Base-by-base conservation (phyloP, 1,284 basidiomycete species). In the Phenoliferia sp. region DNA sequence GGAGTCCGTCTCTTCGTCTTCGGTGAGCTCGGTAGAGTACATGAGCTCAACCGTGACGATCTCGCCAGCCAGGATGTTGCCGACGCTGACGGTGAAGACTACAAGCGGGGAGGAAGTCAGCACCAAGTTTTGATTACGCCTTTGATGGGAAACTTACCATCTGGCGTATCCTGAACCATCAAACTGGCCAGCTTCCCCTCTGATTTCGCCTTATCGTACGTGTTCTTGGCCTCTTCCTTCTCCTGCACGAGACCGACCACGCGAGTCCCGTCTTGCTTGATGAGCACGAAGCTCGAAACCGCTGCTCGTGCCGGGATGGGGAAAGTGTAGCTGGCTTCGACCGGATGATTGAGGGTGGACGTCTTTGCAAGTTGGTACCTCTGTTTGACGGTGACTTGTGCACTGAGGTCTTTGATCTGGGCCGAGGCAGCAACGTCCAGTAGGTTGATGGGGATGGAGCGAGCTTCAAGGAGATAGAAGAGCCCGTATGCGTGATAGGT, bases 221-320 rank as follows among this genome's bases (percentile, higher is more conserved):
- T 78, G 59, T 79, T 72, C 22, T 76, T 74, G 0, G 86, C 87
- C 61, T 79, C 73, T 2, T 77, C 76, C 59, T 80, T 84, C 68
- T 86, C 84, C 72, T 84, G 84, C 17, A 80, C 82, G 16, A 82
- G 73, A 1, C 85, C 86, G n/a, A 77, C 67, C 15, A 87, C 76
- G 3, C 80, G 66, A 0, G 78, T 75, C 0, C 80, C 82, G 63
- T 83, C 80, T 26, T 79, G 77, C 19, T 79, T 76, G 39, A 77
- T 77, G 75, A 84, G 80, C 52, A 82, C 79, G 69, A 86, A 86
- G 0, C 79, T 81, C 62, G 83, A 85, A 2, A 85, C 81, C 0
- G 83, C 83, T 0, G 81, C 81, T 19, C 77, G 78, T 0, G 83
- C 84, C 1, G 86, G 87, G 1, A 87, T 80, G 1, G 86, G 86